Evolutionary conservation across 2,329 filamentous ascomycete species (phyloP).

Genomic region (Fusarium secorum): DNA sequence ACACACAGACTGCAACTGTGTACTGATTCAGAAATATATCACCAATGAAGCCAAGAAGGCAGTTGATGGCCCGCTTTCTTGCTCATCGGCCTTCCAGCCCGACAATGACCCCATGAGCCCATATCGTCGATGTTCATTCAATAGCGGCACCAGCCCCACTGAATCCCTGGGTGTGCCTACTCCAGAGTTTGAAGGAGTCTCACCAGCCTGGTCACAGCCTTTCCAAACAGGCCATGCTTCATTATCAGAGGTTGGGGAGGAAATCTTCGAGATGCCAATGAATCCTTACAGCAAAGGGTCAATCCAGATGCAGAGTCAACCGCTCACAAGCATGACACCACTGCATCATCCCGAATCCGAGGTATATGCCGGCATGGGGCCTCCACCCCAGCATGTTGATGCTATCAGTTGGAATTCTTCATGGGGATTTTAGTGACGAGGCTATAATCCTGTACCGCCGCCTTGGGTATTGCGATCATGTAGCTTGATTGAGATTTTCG

Average conservation of each 20-base stretch:
- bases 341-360: constrained; percentile 17
- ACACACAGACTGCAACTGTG: constrained; percentile 45
- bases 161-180: constrained; percentile 38
- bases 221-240: constrained; percentile 31
- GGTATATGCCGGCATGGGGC: constrained; percentile 21
- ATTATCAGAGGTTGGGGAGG: constrained; percentile 33
- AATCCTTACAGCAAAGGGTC: constrained; percentile 27
- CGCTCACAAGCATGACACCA: constrained; percentile 5
- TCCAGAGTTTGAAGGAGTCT: constrained; percentile 32
- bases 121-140: constrained; percentile 35
- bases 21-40: constrained; percentile 45
- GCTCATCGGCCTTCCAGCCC: constrained; percentile 23
- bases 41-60: constrained; percentile 44
- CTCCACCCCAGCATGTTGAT: constrained; percentile 16
- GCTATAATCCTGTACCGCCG: not conserved
- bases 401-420: constrained; percentile 23
- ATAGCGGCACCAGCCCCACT: constrained; percentile 37
- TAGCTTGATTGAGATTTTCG: not conserved
- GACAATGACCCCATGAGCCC: constrained; percentile 20
- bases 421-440: constrained; percentile 32
- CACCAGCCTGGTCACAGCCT: constrained; percentile 34
- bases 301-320: constrained; percentile 20
- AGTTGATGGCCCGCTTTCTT: constrained; percentile 36
- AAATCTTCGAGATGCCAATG: constrained; percentile 36
- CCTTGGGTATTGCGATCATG: not conserved